phyloP scores from a whole-genome alignment of 2,329 filamentous ascomycete species.

The Fusarium cyanostomum region DNA sequence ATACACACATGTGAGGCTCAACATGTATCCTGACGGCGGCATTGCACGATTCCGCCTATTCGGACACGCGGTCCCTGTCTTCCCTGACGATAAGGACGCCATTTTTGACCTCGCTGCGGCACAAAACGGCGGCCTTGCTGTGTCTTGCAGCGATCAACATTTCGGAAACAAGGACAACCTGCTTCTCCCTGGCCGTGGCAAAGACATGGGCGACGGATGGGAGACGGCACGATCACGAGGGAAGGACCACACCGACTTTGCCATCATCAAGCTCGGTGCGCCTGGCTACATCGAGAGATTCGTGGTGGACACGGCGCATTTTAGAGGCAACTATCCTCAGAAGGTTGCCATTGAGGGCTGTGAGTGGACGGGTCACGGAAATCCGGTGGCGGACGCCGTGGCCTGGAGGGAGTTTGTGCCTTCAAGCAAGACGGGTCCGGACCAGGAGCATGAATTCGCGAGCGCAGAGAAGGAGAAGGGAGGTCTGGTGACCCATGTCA shows the following conservation, averaged over 20 bases:
- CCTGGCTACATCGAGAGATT: slow-evolving; percentile 72
- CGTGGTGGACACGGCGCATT: slow-evolving; percentile 83
- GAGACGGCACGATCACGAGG: slow-evolving; percentile 80
- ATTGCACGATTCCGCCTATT: slow-evolving; percentile 84
- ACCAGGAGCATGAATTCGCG: slow-evolving; percentile 75
- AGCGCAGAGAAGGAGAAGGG: slow-evolving; percentile 65
- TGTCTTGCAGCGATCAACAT: slow-evolving; percentile 83
- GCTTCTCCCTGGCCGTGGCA: slow-evolving; percentile 78
- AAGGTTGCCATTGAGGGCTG: slow-evolving; percentile 74
- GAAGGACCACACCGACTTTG: slow-evolving; percentile 80
- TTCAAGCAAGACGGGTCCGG: slow-evolving; percentile 75
- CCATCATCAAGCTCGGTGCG: slow-evolving; percentile 77
- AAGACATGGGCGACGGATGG: slow-evolving; percentile 91
- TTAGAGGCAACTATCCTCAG: slow-evolving; percentile 85
- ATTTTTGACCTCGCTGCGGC: slow-evolving; percentile 81
- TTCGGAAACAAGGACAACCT: slow-evolving; percentile 85
- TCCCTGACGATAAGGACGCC: slow-evolving; percentile 71
- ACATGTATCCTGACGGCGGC: slow-evolving; percentile 88
- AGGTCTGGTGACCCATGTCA: slow-evolving; percentile 79
- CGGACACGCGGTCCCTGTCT: slow-evolving; percentile 79
- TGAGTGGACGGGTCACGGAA: slow-evolving; percentile 61
- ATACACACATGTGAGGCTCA: slow-evolving; percentile 81
- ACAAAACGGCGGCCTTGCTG: slow-evolving; percentile 79
- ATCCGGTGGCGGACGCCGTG: slow-evolving; percentile 64
- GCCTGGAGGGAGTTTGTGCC: slow-evolving; percentile 74